Base-by-base conservation (phyloP, 176 grass and related monocot genomes). In the Oryza longistaminata region DNA sequence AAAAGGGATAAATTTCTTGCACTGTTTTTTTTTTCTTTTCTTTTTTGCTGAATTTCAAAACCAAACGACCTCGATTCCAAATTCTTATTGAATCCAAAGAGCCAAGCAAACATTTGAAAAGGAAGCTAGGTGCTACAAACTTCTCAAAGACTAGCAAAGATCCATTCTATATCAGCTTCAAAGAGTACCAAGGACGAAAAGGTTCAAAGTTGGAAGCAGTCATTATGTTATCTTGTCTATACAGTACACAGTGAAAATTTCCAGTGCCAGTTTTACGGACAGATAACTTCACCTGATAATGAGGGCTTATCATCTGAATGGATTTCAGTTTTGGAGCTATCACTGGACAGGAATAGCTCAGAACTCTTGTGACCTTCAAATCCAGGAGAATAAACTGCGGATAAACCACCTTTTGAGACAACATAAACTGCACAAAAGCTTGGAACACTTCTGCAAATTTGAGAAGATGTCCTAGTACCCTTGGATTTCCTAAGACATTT, bases 351-450 rank as follows among this genome's bases (percentile, higher is more conserved):
- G 31, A 85, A 60, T 72, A 64, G 43, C 43, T 73, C 27, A 31
- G 68, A 75, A 66, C 49, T 76, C 64, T 60, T 77, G 66, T 75
- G 82, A 43, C 35, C 58, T 74, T 67, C 75, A 4, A 82, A 86
- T 75, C 19, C 68, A 44, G 87, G 70, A 89, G 75, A 75, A 84
- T 79, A 79, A 80, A 92, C 87, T 60, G 34, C 71, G 68, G 34
- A 89, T 22, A 92, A 76, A 24, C 78, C 85, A 81, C 81, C 87
- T 68, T 90, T 87, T 90, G 85, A 81, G 69, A 90, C 29, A 87
- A 72, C 81, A 82, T 85, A 93, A 34, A 87, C 85, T 50, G 52
- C 85, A 84, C 87, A 93, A 70, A 93, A 87, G 60, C 60, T 84
- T 65, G 85, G 88, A 74, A 72, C 78, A 50, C 84, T 62, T 73